Percentiles rank a stretch among this genome's conserved stretches.
These are phyloP conservation scores for Chamaenerion angustifolium DNA, from an alignment of 345 rosid genomes.

Conservation along the genomic window DNA sequence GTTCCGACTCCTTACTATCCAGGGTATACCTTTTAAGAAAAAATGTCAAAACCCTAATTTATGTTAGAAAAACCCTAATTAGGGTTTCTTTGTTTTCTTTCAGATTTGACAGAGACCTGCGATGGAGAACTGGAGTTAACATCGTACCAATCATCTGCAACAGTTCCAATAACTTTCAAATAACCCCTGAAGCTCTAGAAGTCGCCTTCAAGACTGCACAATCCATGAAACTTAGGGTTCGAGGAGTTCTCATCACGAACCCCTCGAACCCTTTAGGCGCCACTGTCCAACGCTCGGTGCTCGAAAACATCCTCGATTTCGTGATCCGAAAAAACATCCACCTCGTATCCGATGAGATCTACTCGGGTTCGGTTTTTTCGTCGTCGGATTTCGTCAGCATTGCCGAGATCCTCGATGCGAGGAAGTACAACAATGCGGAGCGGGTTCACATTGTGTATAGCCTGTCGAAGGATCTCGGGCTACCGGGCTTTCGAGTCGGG, in stretches of 20 bases:
- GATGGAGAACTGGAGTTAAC: slow-evolving; percentile 15
- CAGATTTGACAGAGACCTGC: slow-evolving; percentile 17
- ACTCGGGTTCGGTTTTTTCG: slow-evolving; percentile 32
- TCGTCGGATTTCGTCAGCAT: slow-evolving; percentile 31
- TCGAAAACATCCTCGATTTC: slow-evolving; percentile 22
- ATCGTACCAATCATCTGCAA: slow-evolving; percentile 13
- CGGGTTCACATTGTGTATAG: slow-evolving; percentile 39
- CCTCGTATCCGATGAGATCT: slow-evolving; percentile 44
- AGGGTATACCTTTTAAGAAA: slow-evolving; percentile 1
- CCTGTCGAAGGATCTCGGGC: slow-evolving; percentile 45
- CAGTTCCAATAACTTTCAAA: slow-evolving; percentile 10
- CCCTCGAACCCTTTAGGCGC: slow-evolving; percentile 31
- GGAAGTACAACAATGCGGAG: slow-evolving; percentile 11
- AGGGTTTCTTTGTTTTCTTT: not conserved
- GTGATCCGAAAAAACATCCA: slow-evolving; percentile 28
- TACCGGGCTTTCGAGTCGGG: slow-evolving; percentile 46
- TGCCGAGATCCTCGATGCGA: slow-evolving; percentile 28
- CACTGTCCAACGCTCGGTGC: slow-evolving; percentile 22
- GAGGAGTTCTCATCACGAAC: slow-evolving; percentile 22
- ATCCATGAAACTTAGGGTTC: slow-evolving; percentile 15
- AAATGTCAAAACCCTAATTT: not conserved
- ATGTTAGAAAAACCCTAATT: no score
- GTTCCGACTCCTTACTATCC: slow-evolving; percentile 8
- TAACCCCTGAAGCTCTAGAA: slow-evolving; percentile 12
- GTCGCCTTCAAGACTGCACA: slow-evolving; percentile 19